Evolutionary conservation across 495 filamentous ascomycete genomes (phyloP), one percentile per base, ranked within the genome.

Genomic region (Pyrenula massariospora): DNA sequence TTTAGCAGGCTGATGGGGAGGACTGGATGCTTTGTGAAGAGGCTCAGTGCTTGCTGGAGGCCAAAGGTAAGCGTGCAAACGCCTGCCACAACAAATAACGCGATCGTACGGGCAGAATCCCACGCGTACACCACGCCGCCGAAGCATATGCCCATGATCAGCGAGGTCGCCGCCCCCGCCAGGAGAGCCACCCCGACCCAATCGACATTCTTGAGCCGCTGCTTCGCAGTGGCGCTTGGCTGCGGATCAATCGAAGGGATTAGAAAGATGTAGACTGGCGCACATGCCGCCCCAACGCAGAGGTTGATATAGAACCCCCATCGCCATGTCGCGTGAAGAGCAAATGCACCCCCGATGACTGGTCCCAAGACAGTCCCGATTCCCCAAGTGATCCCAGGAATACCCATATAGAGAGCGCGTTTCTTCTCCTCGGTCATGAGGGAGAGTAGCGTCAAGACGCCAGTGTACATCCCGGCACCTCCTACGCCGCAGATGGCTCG

Each of bases 11-110:
- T n/a, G n/a, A n/a, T n/a, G n/a, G n/a, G n/a, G n/a, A n/a, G n/a
- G n/a, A n/a, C n/a, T n/a, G n/a, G n/a, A n/a, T n/a, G n/a, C n/a
- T 68, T 74, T 8, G 82, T 85, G 48, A 79, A 64, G 51, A 83
- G 54, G 22, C 58, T 62, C 50, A 70, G 79, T 22, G 59, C 62
- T 61, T 87, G 83, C 62, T 81, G 77, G 1, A 66, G 2, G 5
- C 25, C 58, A 31, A 66, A 63, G 1, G 58, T 10, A 3, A 65
- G 63, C 25, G 60, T 59, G 0, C 67, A 56, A 10, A 66, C 61
- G 0, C 59, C 65, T 1, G 56, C 42, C 2, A 65, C 24, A 10
- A 66, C 57, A 19, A 66, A 70, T 1, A 62, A 55, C 0, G 57
- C 64, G 25, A 71, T 71, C 2, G 61, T 60, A 10, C 51, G 51